Evolutionary conservation across 495 filamentous ascomycete species (phyloP).

Genomic region (Hypomontagnella monticulosa): DNA sequence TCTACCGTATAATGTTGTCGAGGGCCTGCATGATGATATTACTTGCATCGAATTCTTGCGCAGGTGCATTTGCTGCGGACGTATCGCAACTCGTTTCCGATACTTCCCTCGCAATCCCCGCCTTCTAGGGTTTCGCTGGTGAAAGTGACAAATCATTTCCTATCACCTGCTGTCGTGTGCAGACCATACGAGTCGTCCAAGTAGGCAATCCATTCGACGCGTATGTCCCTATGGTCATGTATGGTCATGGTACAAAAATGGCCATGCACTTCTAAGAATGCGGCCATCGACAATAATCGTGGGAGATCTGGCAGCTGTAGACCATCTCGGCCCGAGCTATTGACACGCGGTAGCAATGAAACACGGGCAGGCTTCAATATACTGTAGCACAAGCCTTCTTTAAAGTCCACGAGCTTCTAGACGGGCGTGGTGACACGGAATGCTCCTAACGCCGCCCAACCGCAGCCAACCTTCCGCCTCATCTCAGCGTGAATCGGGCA

Average conservation of each 20-base stretch:
- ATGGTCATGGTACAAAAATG: conserved; percentile 7
- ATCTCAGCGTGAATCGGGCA: conserved; percentile 22
- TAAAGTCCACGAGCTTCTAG: conserved; percentile 3
- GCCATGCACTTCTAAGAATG: conserved; percentile 9
- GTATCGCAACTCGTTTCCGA: conserved; percentile 33
- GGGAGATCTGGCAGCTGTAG: conserved; percentile 15
- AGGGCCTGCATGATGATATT: conserved; percentile 35
- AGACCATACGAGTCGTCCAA: conserved; percentile 2
- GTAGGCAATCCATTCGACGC: conserved; percentile 7
- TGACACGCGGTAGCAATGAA: conserved; percentile 6
- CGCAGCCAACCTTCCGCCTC: conserved; percentile 7
- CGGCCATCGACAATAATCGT: conserved; percentile 13
- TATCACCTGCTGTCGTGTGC: conserved; percentile 29
- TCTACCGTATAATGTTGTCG: conserved; percentile 5
- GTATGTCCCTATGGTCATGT: conserved; percentile 1
- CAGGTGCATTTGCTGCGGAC: conserved; percentile 22
- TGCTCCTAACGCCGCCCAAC: conserved; percentile 8
- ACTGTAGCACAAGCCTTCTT: not conserved
- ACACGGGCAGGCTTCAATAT: not conserved
- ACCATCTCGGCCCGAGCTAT: conserved; percentile 25
- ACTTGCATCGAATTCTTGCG: conserved; percentile 32
- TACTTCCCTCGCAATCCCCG: conserved; percentile 10
- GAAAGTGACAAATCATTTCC: conserved; percentile 32
- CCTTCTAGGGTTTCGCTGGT: conserved; percentile 25
- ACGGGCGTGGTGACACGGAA: conserved; percentile 10